Evolutionary conservation across 305 asterid species (phyloP).

Genomic region (Caryopteris hybrid): DNA sequence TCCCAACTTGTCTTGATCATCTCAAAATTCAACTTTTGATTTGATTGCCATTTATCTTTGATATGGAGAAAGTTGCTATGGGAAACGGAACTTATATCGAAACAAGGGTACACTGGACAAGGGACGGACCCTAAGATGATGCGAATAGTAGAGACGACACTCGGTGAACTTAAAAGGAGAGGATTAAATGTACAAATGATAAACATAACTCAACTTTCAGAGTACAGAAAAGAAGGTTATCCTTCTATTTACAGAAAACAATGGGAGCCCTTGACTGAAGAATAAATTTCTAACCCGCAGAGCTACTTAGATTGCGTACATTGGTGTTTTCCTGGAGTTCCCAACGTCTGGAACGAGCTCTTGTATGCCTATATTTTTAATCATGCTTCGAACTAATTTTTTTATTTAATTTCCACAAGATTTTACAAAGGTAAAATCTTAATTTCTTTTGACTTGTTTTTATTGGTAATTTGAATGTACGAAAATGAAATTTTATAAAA

Average conservation of each 20-base stretch:
- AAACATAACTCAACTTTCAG: constrained; percentile 71
- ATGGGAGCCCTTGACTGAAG: constrained; percentile 54
- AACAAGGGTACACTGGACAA: constrained; percentile 53
- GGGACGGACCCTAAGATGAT: constrained; percentile 84
- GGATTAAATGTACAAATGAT: constrained; percentile 58
- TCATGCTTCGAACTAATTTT: background rate
- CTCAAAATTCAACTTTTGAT: too few species aligned
- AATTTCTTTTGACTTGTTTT: too few species aligned
- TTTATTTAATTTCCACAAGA: background rate
- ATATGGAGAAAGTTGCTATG: too few species aligned
- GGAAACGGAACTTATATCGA: constrained; percentile 44
- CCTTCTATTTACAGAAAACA: constrained; percentile 67
- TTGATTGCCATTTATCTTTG: too few species aligned
- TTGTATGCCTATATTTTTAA: constrained; percentile 54
- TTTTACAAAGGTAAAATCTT: constrained; percentile 39
- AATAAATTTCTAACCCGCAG: constrained; percentile 44
- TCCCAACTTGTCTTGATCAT: too few species aligned
- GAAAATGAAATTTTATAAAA: too few species aligned
- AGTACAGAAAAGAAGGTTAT: constrained; percentile 71
- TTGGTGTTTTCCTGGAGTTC: constrained; percentile 86
- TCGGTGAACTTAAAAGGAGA: constrained; percentile 40
- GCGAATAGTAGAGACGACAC: constrained; percentile 48
- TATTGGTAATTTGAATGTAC: too few species aligned
- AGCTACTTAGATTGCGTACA: constrained; percentile 68
- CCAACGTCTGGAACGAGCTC: constrained; percentile 79